Conservation (phyloP, 805 yeast species). For the Schwanniomyces sp. region DNA sequence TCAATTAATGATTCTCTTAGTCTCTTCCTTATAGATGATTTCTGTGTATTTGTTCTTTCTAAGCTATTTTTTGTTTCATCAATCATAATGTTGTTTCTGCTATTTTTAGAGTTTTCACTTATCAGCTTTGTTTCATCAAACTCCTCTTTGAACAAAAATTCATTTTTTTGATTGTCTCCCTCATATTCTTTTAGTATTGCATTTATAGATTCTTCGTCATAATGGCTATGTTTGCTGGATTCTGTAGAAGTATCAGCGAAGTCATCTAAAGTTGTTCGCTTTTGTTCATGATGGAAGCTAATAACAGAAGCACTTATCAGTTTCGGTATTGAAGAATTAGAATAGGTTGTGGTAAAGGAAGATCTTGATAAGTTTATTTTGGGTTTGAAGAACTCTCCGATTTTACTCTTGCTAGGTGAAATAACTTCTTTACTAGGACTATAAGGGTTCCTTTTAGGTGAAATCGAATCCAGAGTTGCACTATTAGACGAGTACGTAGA, state of each 20-base stretch:
- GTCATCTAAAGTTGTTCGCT: slow-evolving; percentile 20
- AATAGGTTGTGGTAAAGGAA: slow-evolving; percentile 7
- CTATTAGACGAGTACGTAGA: neutral
- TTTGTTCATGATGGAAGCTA: neutral
- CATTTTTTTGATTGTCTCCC: slow-evolving; percentile 5
- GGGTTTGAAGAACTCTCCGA: slow-evolving; percentile 14
- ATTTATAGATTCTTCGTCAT: slow-evolving; percentile 29
- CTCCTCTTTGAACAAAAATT: slow-evolving; percentile 27
- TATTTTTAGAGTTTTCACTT: neutral
- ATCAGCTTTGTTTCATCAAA: slow-evolving; percentile 19
- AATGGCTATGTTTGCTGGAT: slow-evolving; percentile 7
- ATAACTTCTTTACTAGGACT: neutral
- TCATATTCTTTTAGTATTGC: slow-evolving; percentile 30
- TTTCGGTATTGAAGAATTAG: neutral
- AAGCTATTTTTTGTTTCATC: neutral
- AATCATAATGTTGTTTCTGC: neutral
- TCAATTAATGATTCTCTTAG: slow-evolving; percentile 9
- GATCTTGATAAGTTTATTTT: slow-evolving; percentile 18
- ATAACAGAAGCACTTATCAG: neutral
- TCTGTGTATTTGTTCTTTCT: neutral
- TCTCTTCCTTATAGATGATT: slow-evolving; percentile 3
- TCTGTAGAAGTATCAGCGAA: slow-evolving; percentile 40
- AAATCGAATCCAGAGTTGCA: neutral
- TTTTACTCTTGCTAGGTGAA: neutral
- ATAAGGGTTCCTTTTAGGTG: neutral